phyloP scores from a whole-genome alignment of 768 basidiomycete genomes.

The Boletus sensibilis region DNA sequence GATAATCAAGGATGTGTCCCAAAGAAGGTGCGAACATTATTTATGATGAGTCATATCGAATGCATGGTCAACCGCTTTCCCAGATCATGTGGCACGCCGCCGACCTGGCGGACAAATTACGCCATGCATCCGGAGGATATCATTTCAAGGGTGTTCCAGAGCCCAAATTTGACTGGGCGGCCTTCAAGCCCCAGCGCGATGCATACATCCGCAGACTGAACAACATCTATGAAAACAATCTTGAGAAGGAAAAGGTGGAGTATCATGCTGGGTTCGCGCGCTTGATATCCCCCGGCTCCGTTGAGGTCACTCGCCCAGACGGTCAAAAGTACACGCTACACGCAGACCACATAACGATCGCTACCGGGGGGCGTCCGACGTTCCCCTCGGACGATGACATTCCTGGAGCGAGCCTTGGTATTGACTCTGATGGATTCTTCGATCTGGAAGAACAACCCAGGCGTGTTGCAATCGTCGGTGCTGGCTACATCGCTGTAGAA shows the following conservation, averaged over 20 bases:
- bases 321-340: slow-evolving; percentile 69
- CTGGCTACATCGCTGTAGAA: slow-evolving; percentile 98
- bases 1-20: slow-evolving; percentile 80
- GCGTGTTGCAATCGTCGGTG: slow-evolving; percentile 91
- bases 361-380: slow-evolving; percentile 84
- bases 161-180: slow-evolving; percentile 81
- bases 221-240: slow-evolving; percentile 88
- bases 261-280: slow-evolving; percentile 77
- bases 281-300: slow-evolving; percentile 63
- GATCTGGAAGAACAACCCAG: slow-evolving; percentile 87
- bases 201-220: slow-evolving; percentile 91
- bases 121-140: slow-evolving; percentile 71
- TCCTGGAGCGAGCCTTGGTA: slow-evolving; percentile 89
- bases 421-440: slow-evolving; percentile 96
- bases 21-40: slow-evolving; percentile 66
- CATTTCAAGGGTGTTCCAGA: slow-evolving; percentile 59
- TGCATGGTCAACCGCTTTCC: background rate
- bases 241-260: slow-evolving; percentile 84
- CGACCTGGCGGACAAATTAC: slow-evolving; percentile 82
- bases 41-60: background rate
- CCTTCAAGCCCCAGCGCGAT: slow-evolving; percentile 92
- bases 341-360: slow-evolving; percentile 77
- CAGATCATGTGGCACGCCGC: slow-evolving; percentile 99
- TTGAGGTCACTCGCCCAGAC: slow-evolving; percentile 72
- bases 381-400: slow-evolving; percentile 76